A percentile compares a stretch with the other conserved stretches of the same genome.
Conservation (phyloP, 2,329 filamentous ascomycete genomes). For the Alternaria panax region DNA sequence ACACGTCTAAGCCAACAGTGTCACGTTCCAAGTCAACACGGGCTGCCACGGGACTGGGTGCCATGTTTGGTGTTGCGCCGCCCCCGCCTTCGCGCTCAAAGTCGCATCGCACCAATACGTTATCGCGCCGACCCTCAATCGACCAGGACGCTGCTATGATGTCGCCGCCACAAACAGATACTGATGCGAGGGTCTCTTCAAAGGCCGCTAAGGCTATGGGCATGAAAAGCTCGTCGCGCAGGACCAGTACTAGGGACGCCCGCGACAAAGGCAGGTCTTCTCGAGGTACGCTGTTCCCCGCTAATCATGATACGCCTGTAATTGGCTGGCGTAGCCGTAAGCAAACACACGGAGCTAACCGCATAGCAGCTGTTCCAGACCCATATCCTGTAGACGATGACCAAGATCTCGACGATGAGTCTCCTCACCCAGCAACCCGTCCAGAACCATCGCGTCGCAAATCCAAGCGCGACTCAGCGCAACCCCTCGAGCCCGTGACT, state of each 20-base stretch:
- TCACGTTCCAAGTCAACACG: slow-evolving; percentile 60
- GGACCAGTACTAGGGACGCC: slow-evolving; percentile 50
- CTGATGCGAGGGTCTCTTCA: slow-evolving; percentile 65
- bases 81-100: slow-evolving; percentile 68
- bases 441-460: slow-evolving; percentile 50
- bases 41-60: slow-evolving; percentile 67
- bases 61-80: slow-evolving; percentile 67
- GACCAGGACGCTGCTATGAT: slow-evolving; percentile 71
- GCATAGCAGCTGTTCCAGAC: slow-evolving; percentile 54
- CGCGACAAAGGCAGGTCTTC: slow-evolving; percentile 60
- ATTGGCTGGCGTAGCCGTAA: slow-evolving; percentile 35
- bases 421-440: slow-evolving; percentile 43
- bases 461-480: slow-evolving; percentile 51
- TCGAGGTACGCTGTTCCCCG: slow-evolving; percentile 51
- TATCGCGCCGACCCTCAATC: slow-evolving; percentile 72
- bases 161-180: slow-evolving; percentile 76
- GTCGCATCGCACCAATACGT: slow-evolving; percentile 70
- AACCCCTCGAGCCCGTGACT: slow-evolving; percentile 45
- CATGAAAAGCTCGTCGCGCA: slow-evolving; percentile 54
- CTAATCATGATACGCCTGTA: slow-evolving; percentile 23
- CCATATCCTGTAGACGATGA: slow-evolving; percentile 71
- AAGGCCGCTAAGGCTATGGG: slow-evolving; percentile 84
- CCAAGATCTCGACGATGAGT: slow-evolving; percentile 57
- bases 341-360: slow-evolving; percentile 51
- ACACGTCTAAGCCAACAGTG: slow-evolving; percentile 53